Percentiles rank a stretch among this genome's conserved stretches.
phyloP scores from a whole-genome alignment of 1,284 basidiomycete species.

The Psilocybe mexicana region DNA sequence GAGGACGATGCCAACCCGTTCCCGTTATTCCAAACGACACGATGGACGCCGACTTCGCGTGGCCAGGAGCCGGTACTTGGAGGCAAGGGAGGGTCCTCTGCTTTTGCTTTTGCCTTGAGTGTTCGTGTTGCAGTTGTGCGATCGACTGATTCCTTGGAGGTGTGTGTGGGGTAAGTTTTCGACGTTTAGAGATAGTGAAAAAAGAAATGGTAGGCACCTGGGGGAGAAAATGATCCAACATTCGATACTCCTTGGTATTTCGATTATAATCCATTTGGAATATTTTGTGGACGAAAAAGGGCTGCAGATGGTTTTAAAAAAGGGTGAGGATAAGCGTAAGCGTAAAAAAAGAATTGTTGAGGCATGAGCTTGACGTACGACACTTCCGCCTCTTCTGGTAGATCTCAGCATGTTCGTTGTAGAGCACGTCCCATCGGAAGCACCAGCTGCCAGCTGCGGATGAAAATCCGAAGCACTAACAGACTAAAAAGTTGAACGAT shows the following conservation, averaged over 20 bases:
- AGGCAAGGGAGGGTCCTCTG: slow-evolving; percentile 29
- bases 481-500: slow-evolving; percentile 44
- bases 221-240: slow-evolving; percentile 83
- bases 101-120: slow-evolving; percentile 28
- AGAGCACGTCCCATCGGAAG: slow-evolving; percentile 77
- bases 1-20: slow-evolving; percentile 68
- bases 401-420: slow-evolving; percentile 73
- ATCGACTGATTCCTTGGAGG: slow-evolving; percentile 57
- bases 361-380: slow-evolving; percentile 46
- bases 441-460: slow-evolving; percentile 78
- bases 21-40: slow-evolving; percentile 77
- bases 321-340: neutral
- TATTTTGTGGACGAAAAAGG: slow-evolving; percentile 75
- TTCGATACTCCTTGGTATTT: slow-evolving; percentile 69
- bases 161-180: slow-evolving; percentile 12
- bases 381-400: slow-evolving; percentile 65
- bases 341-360: no score
- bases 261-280: slow-evolving; percentile 87
- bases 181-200: neutral
- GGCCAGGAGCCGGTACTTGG: slow-evolving; percentile 72
- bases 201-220: slow-evolving; percentile 41
- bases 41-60: slow-evolving; percentile 71
- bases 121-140: slow-evolving; percentile 42
- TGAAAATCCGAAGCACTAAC: slow-evolving; percentile 82
- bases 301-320: slow-evolving; percentile 40